Percentiles rank a stretch among this genome's conserved stretches.
These are phyloP conservation scores for Coemansia sp. DNA, from an alignment of 192 early-diverging fungal genomes.

Conservation along the genomic window DNA sequence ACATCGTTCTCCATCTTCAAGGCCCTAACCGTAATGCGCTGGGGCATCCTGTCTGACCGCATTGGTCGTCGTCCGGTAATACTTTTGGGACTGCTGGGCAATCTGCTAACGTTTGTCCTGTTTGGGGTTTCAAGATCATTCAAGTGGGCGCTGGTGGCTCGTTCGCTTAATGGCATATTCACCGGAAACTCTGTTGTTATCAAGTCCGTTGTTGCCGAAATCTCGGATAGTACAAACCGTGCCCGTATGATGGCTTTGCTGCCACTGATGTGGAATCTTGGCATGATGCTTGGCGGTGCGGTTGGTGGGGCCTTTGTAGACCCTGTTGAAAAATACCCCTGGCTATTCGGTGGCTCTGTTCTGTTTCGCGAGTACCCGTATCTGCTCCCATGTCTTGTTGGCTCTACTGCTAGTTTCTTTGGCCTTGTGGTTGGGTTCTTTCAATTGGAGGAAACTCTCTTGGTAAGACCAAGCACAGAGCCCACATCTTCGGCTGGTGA, in stretches of 20 bases:
- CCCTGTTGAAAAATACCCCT: conserved; percentile 66
- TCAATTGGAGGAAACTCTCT: conserved; percentile 60
- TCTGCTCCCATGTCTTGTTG: conserved; percentile 77
- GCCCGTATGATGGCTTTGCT: conserved; percentile 69
- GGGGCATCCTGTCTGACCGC: conserved; percentile 73
- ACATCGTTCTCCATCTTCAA: conserved; percentile 56
- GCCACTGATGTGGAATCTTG: conserved; percentile 67
- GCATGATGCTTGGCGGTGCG: conserved; percentile 62
- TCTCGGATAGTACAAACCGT: conserved; percentile 77
- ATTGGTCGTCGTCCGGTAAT: conserved; percentile 76
- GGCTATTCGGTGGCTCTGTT: conserved; percentile 54
- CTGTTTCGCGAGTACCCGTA: conserved; percentile 73
- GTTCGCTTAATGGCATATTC: conserved; percentile 66
- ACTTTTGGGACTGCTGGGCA: conserved; percentile 72
- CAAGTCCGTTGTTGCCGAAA: conserved; percentile 80
- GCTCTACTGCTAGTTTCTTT: conserved; percentile 59
- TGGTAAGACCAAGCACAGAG: not conserved
- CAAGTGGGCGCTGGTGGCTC: conserved; percentile 58
- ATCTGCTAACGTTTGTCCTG: conserved; percentile 60
- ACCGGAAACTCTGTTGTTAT: conserved; percentile 78
- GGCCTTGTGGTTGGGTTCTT: conserved; percentile 65
- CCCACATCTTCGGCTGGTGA: not conserved
- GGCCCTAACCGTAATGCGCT: conserved; percentile 52
- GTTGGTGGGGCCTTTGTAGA: conserved; percentile 77
- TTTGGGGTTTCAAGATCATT: conserved; percentile 71